Percentiles rank a stretch among this genome's conserved stretches.
Conservation (phyloP, 768 basidiomycete genomes). For the Ramaria rubella region DNA sequence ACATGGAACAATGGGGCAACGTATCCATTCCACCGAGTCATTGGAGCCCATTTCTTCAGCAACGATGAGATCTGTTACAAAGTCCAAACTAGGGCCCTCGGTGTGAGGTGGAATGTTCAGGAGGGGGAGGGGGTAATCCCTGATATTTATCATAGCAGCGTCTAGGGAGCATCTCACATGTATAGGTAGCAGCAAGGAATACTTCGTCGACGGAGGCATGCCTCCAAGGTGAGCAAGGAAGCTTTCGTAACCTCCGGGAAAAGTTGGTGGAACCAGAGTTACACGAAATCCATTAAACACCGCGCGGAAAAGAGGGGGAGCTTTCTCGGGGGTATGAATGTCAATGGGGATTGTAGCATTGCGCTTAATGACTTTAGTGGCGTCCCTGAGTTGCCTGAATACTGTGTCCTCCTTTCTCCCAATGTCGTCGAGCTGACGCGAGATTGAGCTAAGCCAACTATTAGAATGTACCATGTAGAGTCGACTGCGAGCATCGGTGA, state of each 20-base stretch:
- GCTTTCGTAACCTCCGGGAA: conserved; percentile 48
- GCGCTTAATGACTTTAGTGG: conserved; percentile 26
- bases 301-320: conserved; percentile 67
- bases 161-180: conserved; percentile 65
- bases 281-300: conserved; percentile 55
- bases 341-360: conserved; percentile 35
- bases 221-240: conserved; percentile 68
- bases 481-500: conserved; percentile 64
- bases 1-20: conserved; percentile 56
- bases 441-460: conserved; percentile 61
- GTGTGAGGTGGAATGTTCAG: conserved; percentile 57
- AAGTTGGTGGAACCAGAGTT: conserved; percentile 51
- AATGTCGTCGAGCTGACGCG: conserved; percentile 40
- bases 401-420: conserved; percentile 43
- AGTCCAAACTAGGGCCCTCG: conserved; percentile 45
- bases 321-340: conserved; percentile 15
- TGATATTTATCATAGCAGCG: conserved; percentile 54
- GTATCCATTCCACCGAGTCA: conserved; percentile 63
- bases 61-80: conserved; percentile 74
- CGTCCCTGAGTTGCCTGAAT: conserved; percentile 39
- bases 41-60: conserved; percentile 79
- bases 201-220: conserved; percentile 62
- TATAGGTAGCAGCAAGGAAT: conserved; percentile 76
- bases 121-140: conserved; percentile 87
- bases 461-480: conserved; percentile 63